phyloP scores from a whole-genome alignment of 768 basidiomycete genomes.

The Termitomyces sp. region DNA sequence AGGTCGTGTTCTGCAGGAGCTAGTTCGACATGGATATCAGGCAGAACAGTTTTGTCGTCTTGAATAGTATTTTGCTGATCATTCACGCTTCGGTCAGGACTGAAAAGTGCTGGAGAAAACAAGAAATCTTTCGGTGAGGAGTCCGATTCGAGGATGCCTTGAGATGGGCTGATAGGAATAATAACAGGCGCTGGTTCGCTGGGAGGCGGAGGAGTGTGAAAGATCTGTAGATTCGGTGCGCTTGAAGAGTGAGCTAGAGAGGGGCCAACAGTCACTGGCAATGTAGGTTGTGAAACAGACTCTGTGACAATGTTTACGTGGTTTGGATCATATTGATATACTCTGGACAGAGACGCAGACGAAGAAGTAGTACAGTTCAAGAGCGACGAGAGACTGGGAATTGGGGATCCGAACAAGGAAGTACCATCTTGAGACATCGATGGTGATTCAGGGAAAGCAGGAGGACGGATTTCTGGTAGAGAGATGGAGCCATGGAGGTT shows the following conservation, averaged over 20 bases:
- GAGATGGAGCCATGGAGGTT: constrained; percentile 9
- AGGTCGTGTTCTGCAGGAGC: not conserved
- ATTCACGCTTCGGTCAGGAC: not conserved
- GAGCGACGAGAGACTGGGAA: constrained; percentile 15
- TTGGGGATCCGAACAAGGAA: constrained; percentile 9
- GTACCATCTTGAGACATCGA: not conserved
- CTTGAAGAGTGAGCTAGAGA: constrained; percentile 4
- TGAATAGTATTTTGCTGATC: not conserved
- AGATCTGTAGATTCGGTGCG: constrained; percentile 3
- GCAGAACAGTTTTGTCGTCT: not conserved
- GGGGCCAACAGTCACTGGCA: not conserved
- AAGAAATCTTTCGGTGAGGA: not conserved
- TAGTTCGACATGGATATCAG: constrained; percentile 7
- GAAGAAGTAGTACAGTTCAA: constrained; percentile 9
- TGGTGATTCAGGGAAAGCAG: constrained; percentile 1
- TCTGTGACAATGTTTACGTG: constrained; percentile 3
- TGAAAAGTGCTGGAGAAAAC: constrained; percentile 2
- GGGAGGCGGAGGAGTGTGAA: not conserved
- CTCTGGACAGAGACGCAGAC: constrained; percentile 3
- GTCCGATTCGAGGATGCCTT: not conserved
- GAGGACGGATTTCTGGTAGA: constrained; percentile 10
- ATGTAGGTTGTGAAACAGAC: constrained; percentile 8
- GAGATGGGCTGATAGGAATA: not conserved
- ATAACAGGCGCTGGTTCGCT: not conserved
- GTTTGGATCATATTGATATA: not conserved